Evolutionary conservation across 495 filamentous ascomycete species (phyloP).

Genomic region (Lasiosphaeria miniovina): DNA sequence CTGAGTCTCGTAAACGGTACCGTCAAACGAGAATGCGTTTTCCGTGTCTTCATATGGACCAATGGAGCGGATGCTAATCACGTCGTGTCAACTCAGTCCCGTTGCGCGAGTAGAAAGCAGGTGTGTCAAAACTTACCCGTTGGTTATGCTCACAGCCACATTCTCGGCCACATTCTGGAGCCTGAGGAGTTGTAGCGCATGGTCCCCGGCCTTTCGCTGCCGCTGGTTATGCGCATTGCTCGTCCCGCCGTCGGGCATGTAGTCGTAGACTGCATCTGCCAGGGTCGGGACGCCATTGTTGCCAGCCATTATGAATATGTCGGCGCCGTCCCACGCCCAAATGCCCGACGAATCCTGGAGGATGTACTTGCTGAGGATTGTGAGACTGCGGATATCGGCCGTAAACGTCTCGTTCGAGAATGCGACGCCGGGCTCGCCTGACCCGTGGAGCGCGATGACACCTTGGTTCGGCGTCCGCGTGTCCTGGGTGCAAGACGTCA

Average conservation of each 20-base stretch:
- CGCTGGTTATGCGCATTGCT: neutral
- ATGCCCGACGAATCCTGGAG: conserved; percentile 12
- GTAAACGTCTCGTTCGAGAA: conserved; percentile 5
- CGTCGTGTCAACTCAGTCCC: too few species aligned
- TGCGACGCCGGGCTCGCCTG: neutral
- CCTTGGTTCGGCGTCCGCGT: neutral
- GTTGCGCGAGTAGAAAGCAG: too few species aligned
- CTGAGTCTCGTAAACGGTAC: too few species aligned
- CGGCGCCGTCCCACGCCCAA: conserved; percentile 15
- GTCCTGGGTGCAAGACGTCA: conserved; percentile 3
- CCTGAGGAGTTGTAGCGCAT: conserved; percentile 2
- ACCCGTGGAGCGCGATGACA: neutral
- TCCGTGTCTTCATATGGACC: too few species aligned
- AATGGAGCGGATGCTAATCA: too few species aligned
- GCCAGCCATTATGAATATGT: conserved; percentile 6
- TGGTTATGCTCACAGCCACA: conserved; percentile 18
- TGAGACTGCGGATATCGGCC: conserved; percentile 13
- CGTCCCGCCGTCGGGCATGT: conserved; percentile 1
- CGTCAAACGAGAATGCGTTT: too few species aligned
- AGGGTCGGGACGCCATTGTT: conserved; percentile 11
- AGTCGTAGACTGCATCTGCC: conserved; percentile 10
- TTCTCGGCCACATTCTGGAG: conserved; percentile 9
- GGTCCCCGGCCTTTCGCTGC: neutral
- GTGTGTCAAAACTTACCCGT: too few species aligned
- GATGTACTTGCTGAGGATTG: conserved; percentile 8